These are phyloP conservation scores for Penicillium sp. DNA, from an alignment of 2,329 filamentous ascomycete genomes.

Conservation along the genomic window DNA sequence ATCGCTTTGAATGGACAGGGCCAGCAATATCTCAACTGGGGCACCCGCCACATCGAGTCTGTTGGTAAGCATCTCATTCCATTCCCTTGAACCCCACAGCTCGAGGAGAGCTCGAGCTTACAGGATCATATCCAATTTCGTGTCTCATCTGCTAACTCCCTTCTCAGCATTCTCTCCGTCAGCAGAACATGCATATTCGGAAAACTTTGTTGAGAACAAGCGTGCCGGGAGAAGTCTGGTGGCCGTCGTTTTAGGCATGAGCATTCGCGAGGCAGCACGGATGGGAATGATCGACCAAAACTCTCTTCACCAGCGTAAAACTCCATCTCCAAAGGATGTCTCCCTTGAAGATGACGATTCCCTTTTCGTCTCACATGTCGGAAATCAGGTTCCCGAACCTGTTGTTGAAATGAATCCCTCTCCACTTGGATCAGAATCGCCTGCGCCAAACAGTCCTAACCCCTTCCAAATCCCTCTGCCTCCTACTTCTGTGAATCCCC, in stretches of 20 bases:
- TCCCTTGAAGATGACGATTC: conserved; percentile 37
- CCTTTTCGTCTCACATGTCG: conserved; percentile 45
- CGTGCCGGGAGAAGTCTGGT: conserved; percentile 59
- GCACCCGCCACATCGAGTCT: conserved; percentile 51
- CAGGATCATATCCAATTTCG: neutral
- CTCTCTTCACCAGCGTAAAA: conserved; percentile 34
- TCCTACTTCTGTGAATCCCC: neutral
- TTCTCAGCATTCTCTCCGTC: conserved; percentile 45
- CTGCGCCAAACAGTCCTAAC: neutral
- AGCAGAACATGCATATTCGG: conserved; percentile 58
- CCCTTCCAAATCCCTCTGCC: conserved; percentile 9
- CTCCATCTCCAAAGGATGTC: conserved; percentile 31
- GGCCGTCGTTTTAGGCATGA: conserved; percentile 62
- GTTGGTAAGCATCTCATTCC: conserved; percentile 40
- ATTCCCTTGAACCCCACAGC: neutral
- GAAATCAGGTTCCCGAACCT: conserved; percentile 33
- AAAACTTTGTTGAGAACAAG: conserved; percentile 62
- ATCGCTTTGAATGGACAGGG: conserved; percentile 54
- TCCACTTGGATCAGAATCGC: conserved; percentile 3
- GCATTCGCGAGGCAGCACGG: conserved; percentile 54
- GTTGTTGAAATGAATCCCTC: conserved; percentile 20
- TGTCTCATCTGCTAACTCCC: neutral
- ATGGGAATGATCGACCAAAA: conserved; percentile 55
- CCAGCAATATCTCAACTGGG: conserved; percentile 56
- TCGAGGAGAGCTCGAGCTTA: neutral